These are phyloP conservation scores for Tetrahymena thermophila DNA, from an alignment of 73 alveolate species.

Conservation along the genomic window DNA sequence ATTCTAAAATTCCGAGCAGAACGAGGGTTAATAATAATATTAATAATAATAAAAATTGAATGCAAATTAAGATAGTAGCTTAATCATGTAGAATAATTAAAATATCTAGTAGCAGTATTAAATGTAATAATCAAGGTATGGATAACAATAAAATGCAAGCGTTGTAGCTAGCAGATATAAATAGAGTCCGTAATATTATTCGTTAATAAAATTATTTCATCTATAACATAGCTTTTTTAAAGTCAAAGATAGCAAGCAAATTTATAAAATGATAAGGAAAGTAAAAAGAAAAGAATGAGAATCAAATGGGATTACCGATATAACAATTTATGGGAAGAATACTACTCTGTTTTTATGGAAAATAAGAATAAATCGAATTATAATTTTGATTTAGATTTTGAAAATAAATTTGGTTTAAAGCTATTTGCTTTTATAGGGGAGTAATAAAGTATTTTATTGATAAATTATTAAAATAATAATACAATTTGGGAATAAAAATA, in stretches of 20 bases:
- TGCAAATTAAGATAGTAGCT: too few relatives aligned
- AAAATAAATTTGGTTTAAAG: not conserved
- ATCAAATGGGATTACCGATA: not conserved
- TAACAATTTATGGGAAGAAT: not conserved
- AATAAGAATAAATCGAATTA: not conserved
- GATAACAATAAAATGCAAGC: not conserved
- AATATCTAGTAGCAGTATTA: not conserved
- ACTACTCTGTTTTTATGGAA: not conserved
- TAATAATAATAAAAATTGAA: too few relatives aligned
- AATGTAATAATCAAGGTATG: not conserved
- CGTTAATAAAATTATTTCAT: too few relatives aligned
- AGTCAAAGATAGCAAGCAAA: not conserved
- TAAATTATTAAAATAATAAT: too few relatives aligned
- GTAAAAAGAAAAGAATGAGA: not conserved
- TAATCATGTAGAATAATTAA: too few relatives aligned
- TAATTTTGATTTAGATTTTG: not conserved
- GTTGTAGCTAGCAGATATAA: not conserved
- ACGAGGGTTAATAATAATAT: too few relatives aligned
- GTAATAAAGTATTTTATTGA: not conserved
- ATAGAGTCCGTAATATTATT: not conserved
- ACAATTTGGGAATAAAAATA: not conserved
- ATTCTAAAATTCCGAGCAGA: not conserved
- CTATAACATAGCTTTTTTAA: not conserved
- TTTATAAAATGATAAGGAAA: not conserved
- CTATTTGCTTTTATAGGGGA: not conserved